A percentile compares a stretch with the other conserved stretches of the same genome.
Conservation (phyloP, 768 basidiomycete species). For the Mycena capillaripes region DNA sequence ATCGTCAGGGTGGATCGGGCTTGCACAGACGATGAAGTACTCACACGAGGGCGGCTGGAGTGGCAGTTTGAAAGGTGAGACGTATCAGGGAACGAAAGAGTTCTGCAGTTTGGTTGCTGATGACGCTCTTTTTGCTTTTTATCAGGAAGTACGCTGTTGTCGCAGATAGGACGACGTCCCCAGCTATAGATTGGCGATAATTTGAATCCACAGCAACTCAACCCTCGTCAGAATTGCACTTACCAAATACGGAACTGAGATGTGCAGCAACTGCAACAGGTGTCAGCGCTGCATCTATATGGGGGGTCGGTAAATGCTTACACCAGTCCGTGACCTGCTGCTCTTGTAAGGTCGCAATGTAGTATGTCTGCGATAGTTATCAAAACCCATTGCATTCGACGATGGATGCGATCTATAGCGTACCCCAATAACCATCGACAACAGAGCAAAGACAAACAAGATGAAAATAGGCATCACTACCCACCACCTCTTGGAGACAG, state of each 20-base stretch:
- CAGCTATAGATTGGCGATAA: constrained; percentile 9
- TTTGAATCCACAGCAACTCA: neutral
- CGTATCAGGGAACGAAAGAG: constrained; percentile 3
- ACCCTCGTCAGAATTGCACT: neutral
- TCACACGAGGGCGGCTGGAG: constrained; percentile 20
- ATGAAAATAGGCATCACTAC: constrained; percentile 15
- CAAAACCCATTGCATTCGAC: constrained; percentile 2
- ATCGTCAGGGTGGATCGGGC: too few species aligned
- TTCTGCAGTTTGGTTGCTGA: neutral
- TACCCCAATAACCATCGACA: constrained; percentile 17
- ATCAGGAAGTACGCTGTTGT: constrained; percentile 24
- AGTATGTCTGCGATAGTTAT: constrained; percentile 24
- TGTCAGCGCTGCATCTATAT: neutral
- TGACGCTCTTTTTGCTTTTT: neutral
- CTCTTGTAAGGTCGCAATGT: constrained; percentile 2
- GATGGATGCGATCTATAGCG: neutral
- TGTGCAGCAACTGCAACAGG: constrained; percentile 19
- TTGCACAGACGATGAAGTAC: neutral
- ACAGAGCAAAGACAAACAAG: constrained; percentile 15
- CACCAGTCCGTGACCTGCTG: constrained; percentile 9
- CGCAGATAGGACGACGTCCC: constrained; percentile 13
- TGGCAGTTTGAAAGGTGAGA: constrained; percentile 30
- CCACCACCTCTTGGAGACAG: constrained; percentile 9
- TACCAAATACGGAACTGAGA: constrained; percentile 25
- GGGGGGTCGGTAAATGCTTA: neutral